phyloP scores from a whole-genome alignment of 768 basidiomycete species.

The Pholiota molesta region DNA sequence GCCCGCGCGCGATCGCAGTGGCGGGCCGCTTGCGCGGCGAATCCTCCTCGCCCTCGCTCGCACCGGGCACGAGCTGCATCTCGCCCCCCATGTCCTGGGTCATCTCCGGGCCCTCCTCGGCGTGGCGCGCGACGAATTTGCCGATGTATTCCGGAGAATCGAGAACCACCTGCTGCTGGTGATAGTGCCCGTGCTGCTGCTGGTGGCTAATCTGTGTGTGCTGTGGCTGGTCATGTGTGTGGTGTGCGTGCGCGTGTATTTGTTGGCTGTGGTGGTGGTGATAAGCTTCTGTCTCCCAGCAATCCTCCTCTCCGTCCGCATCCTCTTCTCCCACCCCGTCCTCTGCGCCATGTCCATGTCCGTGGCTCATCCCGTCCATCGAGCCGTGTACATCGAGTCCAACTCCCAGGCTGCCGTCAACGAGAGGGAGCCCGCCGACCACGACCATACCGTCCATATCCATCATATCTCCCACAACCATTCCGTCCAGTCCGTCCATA shows the following conservation, averaged over 20 bases:
- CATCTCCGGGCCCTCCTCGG: conserved; percentile 3
- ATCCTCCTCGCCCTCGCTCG: conserved; percentile 10
- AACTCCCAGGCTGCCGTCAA: conserved; percentile 14
- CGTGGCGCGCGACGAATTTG: neutral
- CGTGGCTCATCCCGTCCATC: neutral
- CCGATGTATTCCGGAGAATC: neutral
- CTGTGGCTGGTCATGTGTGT: conserved; percentile 18
- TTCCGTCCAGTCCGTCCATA: conserved; percentile 11
- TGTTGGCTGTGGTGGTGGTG: conserved; percentile 15
- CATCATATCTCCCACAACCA: conserved; percentile 14
- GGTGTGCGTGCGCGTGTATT: conserved; percentile 3
- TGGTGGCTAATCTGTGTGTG: neutral
- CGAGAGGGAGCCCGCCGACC: conserved; percentile 18
- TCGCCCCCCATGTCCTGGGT: neutral
- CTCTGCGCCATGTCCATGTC: neutral
- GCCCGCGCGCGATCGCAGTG: neutral
- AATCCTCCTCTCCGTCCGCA: conserved; percentile 26
- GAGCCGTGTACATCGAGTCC: conserved; percentile 7
- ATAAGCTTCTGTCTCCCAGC: conserved; percentile 18
- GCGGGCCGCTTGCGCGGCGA: neutral
- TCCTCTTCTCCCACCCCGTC: conserved; percentile 21
- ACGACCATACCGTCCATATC: conserved; percentile 21
- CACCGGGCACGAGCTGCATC: neutral
- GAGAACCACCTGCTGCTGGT: neutral
- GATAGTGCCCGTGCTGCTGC: neutral